phyloP scores from a whole-genome alignment of 768 basidiomycete genomes.

The Suillus lakei region DNA sequence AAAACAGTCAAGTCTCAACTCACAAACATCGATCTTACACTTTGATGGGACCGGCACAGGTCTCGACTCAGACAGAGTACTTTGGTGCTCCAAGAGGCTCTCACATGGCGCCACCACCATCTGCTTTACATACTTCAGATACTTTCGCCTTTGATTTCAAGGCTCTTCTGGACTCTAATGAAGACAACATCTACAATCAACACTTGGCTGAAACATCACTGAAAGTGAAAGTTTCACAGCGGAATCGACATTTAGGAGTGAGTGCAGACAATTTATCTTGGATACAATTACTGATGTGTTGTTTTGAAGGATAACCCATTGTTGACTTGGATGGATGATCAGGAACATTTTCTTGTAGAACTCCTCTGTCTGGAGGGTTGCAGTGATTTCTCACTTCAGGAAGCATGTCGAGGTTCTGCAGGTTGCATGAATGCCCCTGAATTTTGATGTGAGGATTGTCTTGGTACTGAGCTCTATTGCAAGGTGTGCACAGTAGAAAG shows the following conservation, averaged over 20 bases:
- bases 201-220: neutral
- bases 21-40: neutral
- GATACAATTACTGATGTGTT: constrained; percentile 17
- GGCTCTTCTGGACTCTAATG: neutral
- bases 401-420: constrained; percentile 5
- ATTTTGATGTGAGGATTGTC: constrained; percentile 18
- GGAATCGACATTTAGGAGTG: neutral
- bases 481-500: constrained; percentile 1
- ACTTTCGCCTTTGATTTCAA: neutral
- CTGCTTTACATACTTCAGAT: neutral
- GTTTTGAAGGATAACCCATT: constrained; percentile 21
- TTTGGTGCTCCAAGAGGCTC: neutral
- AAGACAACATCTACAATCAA: neutral
- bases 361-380: constrained; percentile 9
- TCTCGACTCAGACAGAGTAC: neutral
- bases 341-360: constrained; percentile 14
- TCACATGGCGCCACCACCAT: neutral
- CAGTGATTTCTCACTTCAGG: neutral
- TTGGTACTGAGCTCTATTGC: constrained; percentile 14
- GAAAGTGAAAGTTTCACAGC: neutral
- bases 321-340: constrained; percentile 5
- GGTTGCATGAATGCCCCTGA: neutral
- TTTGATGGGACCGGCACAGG: neutral
- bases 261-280: neutral
- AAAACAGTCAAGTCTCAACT: neutral